Base-by-base conservation (phyloP, 306 rosid species). In the Castanea sativa region DNA sequence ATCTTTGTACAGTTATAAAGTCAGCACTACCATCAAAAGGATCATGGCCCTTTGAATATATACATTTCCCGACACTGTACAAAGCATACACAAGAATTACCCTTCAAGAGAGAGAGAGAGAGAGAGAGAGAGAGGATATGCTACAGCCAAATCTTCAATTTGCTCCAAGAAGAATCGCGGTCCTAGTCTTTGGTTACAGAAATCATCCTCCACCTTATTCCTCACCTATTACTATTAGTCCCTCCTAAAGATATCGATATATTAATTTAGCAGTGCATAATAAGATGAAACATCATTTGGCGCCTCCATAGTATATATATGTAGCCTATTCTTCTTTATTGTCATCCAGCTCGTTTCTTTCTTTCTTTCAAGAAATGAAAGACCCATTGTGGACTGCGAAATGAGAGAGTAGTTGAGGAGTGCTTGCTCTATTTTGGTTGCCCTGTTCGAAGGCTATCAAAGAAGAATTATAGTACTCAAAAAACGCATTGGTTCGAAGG, bases 401-500 rank as follows among this genome's bases (percentile, higher is more conserved):
- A 77, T 86, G 83, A 43, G 89, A 71, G 65, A 86, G 71, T 0
- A 78, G 71, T 73, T 77, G 88, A 29, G 87, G 53, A 81, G 38
- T 79, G 30, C 81, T 73, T 15, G 69, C 59, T 76, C 88, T 82
- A 71, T 87, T 84, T 61, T 89, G 88, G n/a, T 70, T 83, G 21
- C 85, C 89, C 68, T 86, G 89, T 71, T 88, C 92, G 78, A 91
- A 91, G 69, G 89, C 85, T 56, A 89, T 83, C 76, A 77, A 89
- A 63, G 82, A 79, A 73, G 87, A 73, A 64, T 85, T 83, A 57
- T 80, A 88, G 55, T 79, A 86, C 59, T 86, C 83, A 80, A 81
- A 77, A 53, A 79, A 74, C 21, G 83, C 89, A 79, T 73, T 57
- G 20, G 45, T 85, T 27, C 76, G 78, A 45, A 58, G 73, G 73